phyloP scores from a whole-genome alignment of 2,329 filamentous ascomycete genomes.

The Claviceps citrina region DNA sequence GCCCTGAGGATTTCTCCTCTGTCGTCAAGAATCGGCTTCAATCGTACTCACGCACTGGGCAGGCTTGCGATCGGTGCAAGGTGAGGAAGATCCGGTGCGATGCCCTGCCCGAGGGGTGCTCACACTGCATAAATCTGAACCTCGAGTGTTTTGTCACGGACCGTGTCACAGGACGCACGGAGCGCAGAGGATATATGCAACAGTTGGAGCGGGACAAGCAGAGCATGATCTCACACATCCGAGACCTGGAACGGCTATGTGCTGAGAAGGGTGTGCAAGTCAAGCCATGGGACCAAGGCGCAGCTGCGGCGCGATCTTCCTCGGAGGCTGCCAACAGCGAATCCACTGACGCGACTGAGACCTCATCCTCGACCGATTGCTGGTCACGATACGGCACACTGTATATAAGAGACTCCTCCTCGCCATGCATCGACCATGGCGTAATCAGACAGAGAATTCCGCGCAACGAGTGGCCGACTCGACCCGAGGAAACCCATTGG shows the following conservation, averaged over 20 bases:
- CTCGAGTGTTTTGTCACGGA: constrained; percentile 75
- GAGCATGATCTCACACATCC: constrained; percentile 51
- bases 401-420: constrained; percentile 20
- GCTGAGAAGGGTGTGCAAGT: constrained; percentile 45
- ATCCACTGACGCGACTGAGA: constrained; percentile 5
- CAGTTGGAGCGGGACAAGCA: constrained; percentile 57
- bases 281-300: constrained; percentile 28
- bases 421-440: constrained; percentile 7
- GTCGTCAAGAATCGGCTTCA: constrained; percentile 41
- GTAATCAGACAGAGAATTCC: constrained; percentile 13
- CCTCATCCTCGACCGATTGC: constrained; percentile 12
- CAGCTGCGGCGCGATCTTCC: constrained; percentile 15
- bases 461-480: constrained; percentile 23
- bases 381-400: constrained; percentile 20
- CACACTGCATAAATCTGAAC: constrained; percentile 61
- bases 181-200: constrained; percentile 63
- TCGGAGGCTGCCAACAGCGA: constrained; percentile 14
- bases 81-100: constrained; percentile 83
- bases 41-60: constrained; percentile 51
- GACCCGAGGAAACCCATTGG: constrained; percentile 46
- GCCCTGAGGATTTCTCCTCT: constrained; percentile 35
- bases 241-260: constrained; percentile 52
- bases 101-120: constrained; percentile 63
- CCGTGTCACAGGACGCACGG: constrained; percentile 68
- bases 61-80: constrained; percentile 83